Evolutionary conservation across 2,329 filamentous ascomycete species (phyloP).

Genomic region (Lojkania enalia): DNA sequence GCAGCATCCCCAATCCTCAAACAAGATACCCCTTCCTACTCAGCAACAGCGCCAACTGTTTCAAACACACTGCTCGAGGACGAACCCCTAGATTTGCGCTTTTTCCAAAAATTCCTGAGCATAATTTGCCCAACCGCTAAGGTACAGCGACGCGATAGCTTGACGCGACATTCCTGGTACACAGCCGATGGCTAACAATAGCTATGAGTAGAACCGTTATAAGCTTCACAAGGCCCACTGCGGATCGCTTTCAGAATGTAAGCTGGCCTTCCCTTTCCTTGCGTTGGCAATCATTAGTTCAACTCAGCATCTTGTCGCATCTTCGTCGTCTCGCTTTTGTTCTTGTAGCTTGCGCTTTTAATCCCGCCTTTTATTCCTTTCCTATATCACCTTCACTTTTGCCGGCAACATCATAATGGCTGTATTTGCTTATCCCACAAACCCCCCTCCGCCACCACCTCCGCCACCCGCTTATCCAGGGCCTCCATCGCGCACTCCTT

Average conservation of each 20-base stretch:
- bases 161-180: slow-evolving; percentile 5
- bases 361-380: slow-evolving; percentile 4
- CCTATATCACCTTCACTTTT: slow-evolving; percentile 12
- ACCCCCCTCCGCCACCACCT: slow-evolving; percentile 27
- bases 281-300: slow-evolving; percentile 12
- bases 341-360: slow-evolving; percentile 1
- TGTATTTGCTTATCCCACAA: slow-evolving; percentile 26
- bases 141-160: slow-evolving; percentile 19
- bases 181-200: slow-evolving; percentile 28
- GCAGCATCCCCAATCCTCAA: slow-evolving; percentile 24
- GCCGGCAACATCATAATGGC: slow-evolving; percentile 22
- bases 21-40: slow-evolving; percentile 15
- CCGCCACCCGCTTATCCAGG: slow-evolving; percentile 29
- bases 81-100: slow-evolving; percentile 1
- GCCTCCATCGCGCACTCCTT: slow-evolving; percentile 25
- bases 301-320: no score
- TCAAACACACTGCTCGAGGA: slow-evolving; percentile 17
- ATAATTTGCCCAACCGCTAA: slow-evolving; percentile 21
- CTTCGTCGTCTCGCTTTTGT: slow-evolving; percentile 10
- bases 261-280: slow-evolving; percentile 31
- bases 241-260: slow-evolving; percentile 33
- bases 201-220: slow-evolving; percentile 20
- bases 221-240: slow-evolving; percentile 15
- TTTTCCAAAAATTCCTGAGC: slow-evolving; percentile 5
- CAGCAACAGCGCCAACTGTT: slow-evolving; percentile 25